Conservation (phyloP, 2,329 filamentous ascomycete species). For the Fusarium xylarioides region DNA sequence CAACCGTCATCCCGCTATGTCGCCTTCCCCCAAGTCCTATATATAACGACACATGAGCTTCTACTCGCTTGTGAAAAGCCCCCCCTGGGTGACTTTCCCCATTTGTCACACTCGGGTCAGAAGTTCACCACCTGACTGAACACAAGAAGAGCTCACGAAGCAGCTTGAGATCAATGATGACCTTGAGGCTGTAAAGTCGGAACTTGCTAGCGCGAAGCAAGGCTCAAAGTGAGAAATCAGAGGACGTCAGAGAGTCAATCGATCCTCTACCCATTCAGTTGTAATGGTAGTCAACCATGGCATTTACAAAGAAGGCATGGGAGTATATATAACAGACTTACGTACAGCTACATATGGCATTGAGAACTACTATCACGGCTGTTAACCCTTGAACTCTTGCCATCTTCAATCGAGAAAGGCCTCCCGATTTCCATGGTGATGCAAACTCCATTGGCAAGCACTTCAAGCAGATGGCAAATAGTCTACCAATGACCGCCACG, state of each 20-base stretch:
- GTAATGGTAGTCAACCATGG: background rate
- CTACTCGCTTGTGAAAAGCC: background rate
- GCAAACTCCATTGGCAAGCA: no score
- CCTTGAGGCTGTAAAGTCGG: background rate
- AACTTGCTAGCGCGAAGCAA: background rate
- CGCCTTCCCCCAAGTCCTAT: background rate
- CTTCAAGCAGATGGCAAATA: no score
- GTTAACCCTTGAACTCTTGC: no score
- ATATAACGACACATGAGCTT: background rate
- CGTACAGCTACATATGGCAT: no score
- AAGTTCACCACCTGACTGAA: background rate
- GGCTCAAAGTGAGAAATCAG: background rate
- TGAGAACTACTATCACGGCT: no score
- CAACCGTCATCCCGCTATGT: background rate
- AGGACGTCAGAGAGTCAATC: background rate
- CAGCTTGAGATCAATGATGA: background rate
- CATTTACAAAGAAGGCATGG: no score
- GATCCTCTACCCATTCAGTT: background rate
- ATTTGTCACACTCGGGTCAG: background rate
- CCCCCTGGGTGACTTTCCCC: background rate
- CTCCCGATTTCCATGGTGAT: no score
- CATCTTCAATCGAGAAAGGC: no score
- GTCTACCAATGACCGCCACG: no score
- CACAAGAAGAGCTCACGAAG: background rate
- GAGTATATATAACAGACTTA: no score